Evolutionary conservation across 148 eudicot species (phyloP).

Genomic region (Fagopyrum tataricum): DNA sequence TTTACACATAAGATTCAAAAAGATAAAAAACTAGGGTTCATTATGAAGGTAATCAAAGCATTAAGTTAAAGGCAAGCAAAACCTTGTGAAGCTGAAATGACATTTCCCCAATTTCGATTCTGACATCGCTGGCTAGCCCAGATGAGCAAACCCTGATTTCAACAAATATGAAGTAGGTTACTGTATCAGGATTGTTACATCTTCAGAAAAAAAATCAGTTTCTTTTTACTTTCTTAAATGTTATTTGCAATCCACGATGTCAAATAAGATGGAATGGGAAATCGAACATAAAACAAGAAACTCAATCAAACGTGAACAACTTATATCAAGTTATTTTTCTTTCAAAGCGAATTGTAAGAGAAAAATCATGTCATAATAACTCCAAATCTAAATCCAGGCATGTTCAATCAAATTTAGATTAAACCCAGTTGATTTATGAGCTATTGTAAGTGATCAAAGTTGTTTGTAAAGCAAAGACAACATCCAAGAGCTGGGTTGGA

Average conservation of each 20-base stretch:
- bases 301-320: no score
- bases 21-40: neutral
- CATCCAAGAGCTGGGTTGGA: neutral
- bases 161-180: neutral
- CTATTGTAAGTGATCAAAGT: neutral
- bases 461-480: neutral
- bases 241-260: no score
- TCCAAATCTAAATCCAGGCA: neutral
- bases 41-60: neutral
- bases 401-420: no score
- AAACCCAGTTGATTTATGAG: neutral
- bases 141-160: conserved; percentile 64
- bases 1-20: neutral
- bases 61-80: neutral
- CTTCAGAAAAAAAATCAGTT: neutral
- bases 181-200: neutral
- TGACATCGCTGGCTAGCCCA: conserved; percentile 74
- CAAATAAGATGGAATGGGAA: no score
- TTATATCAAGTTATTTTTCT: no score
- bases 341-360: no score
- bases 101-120: conserved; percentile 49
- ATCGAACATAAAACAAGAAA: no score
- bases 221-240: neutral
- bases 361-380: no score
- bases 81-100: conserved; percentile 71